Evolutionary conservation across 495 filamentous ascomycete species (phyloP), one percentile per base, ranked within the genome.

Genomic region (Cladorrhinum samala): DNA sequence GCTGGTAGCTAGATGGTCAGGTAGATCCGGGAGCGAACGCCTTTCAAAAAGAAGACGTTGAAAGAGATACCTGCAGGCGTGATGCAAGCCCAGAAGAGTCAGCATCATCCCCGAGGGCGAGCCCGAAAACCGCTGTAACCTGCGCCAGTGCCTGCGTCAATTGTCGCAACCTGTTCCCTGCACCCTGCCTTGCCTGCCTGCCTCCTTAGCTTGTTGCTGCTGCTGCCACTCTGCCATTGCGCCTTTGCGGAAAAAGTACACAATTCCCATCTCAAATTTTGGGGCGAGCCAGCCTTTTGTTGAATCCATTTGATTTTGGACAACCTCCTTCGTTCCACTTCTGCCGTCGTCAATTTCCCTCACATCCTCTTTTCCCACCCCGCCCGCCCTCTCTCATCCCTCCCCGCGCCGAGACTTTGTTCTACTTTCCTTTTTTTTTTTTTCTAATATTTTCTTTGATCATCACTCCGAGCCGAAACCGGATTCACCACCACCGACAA

Each of bases 401-500:
- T 20, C 41, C 38, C 17, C 36, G 30, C 44, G 19, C 11, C 49
- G 54, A 46, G 39, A 48, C 50, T 30, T 58, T 56, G 18, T 27
- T 42, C 49, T 52, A 49, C 53, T 52, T 59, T 50, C 50, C 23
- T 50, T 62, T 55, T 45, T 38, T 39, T 52, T 45, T 49, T 53
- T 50, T 49, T 50, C 23, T 46, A 33, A 50, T 47, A 49, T 49
- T 50, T 38, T 47, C 47, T n/a, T n/a, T n/a, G 23, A 52, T 16
- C 40, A 27, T 42, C 49, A 41, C 33, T 66, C 64, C 58, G 58
- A 57, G 51, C 58, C 54, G 53, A 62, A 52, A 55, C 54, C 56
- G 54, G 59, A 55, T 56, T 50, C 33, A 57, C 43, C 23, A 47
- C 13, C 45, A 47, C 45, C 16, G 58, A 64, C 65, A 76, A 77